Base-by-base conservation (phyloP, 768 basidiomycete genomes). In the Lactarius quietus region DNA sequence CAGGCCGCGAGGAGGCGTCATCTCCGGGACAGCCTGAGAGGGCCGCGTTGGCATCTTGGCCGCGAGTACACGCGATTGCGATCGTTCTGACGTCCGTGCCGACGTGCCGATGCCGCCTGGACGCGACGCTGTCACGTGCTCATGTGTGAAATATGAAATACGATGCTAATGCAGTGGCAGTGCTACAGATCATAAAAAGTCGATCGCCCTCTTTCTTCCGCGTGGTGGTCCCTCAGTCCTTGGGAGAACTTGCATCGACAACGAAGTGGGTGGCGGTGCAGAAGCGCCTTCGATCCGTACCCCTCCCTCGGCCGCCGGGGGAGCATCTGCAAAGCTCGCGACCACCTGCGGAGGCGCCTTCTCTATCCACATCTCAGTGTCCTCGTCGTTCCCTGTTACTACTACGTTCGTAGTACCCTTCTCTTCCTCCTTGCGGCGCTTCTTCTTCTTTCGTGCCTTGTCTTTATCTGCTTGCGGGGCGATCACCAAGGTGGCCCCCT, bases 311-410 rank as follows among this genome's bases (percentile, higher is more conserved):
- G 14, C 17, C 7, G 55, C n/a, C 7, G 39, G 56, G 14, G 35
- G 26, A 4, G 36, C 51, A 41, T 17, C 35, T 15, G 23, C 35
- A 29, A 84, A 65, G 57, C 64, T 72, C 71, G 80, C 79, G 23
- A 84, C 81, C 31, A 79, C 76, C 39, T 82, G 81, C 10, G 85
- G 80, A 12, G 81, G 77, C 23, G 83, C 81, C 69, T 86, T 86
- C 75, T 89, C 87, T 4, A 86, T 84, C 86, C 87, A 90, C 83
- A 89, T 85, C 6, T 57, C 64, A 4, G 6, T 64, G 31, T 66
- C 67, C n/a, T 54, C 67, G 17, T 78, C 83, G 2, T 82, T 84
- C 5, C 81, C 82, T 12, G 74, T 74, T 3, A 75, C 79, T 15
- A 74, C 79, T 18, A 75, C 75, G 54, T 68, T 70, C 9, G 51